Base-by-base conservation (phyloP, 805 yeast species). In the Barnettozyma sucrosica region DNA sequence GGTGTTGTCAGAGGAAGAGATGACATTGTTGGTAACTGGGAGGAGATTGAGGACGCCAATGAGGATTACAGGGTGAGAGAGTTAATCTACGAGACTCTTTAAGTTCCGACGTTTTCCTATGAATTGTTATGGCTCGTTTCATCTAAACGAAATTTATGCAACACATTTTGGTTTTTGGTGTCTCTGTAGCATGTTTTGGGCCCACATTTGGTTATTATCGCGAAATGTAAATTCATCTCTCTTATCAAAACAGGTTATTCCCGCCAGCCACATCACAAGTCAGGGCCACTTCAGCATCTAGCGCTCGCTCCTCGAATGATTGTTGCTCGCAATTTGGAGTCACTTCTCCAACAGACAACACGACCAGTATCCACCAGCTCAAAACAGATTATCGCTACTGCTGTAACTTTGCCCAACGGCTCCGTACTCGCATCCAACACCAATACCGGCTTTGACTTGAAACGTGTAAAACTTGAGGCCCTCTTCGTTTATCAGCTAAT, bases 1-100 rank as follows among this genome's bases (percentile, higher is more conserved):
- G 97, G 90, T 30, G 76, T 89, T 16, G 89, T 89, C 16, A 77
- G 96, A 64, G 88, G 86, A 8, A 81, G 80, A 24, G 93, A 86
- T 57, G 90, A 83, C 55, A 76, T 80, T 49, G 81, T 89, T 53
- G 96, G 96, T 2, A 85, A 88, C 62, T 86, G 86, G 83, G 80
- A 82, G 59, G 95, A 84, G 56, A 77, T 89, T 48, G 92, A 86
- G 46, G 93, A 88, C 41, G 89, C 89, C 37, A 88, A 88, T 63
- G 97, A 89, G 63, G 84, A 81, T 44, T 84, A 83, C 59, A 75
- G 74, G 46, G 76, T 86, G 42, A 68, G 77, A 45, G 81, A 81
- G 46, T 64, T 84, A 40, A 73, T 85, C 30, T 84, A 80, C 55
- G 89, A 84, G 60, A 77, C 83, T 14, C 69, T 79, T 43, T 81